Conservation (phyloP, 2,329 filamentous ascomycete genomes). For the Exophiala xenobiotica region DNA sequence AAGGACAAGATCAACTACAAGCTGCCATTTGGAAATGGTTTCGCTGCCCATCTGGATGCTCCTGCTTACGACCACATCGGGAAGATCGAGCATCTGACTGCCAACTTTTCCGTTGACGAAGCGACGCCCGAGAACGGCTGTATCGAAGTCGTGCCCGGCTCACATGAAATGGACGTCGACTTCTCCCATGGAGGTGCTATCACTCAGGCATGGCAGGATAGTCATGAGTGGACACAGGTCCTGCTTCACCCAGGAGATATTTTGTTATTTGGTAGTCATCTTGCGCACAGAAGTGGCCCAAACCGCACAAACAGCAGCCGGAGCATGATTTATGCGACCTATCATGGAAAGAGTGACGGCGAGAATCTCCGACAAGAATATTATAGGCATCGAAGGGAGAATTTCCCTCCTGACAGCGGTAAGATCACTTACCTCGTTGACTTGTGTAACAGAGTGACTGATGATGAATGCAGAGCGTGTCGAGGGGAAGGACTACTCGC, state of each 20-base stretch:
- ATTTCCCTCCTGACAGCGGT: slow-evolving; percentile 20
- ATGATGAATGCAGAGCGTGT: slow-evolving; percentile 9
- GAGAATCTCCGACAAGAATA: slow-evolving; percentile 14
- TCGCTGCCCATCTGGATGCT: slow-evolving; percentile 38
- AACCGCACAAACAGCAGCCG: slow-evolving; percentile 32
- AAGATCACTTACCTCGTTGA: not conserved
- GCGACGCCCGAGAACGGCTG: slow-evolving; percentile 37
- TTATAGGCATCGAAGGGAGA: slow-evolving; percentile 19
- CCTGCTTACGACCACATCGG: slow-evolving; percentile 40
- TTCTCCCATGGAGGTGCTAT: slow-evolving; percentile 36
- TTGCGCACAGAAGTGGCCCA: slow-evolving; percentile 36
- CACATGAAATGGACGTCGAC: slow-evolving; percentile 38
- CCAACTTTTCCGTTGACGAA: slow-evolving; percentile 37
- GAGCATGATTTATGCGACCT: slow-evolving; percentile 35
- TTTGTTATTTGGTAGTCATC: slow-evolving; percentile 37
- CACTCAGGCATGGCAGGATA: slow-evolving; percentile 33
- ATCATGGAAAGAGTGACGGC: slow-evolving; percentile 21
- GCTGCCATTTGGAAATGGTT: slow-evolving; percentile 36
- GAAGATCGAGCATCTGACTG: slow-evolving; percentile 38
- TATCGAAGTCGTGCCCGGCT: slow-evolving; percentile 37
- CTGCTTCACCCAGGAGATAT: slow-evolving; percentile 36
- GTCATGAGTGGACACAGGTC: slow-evolving; percentile 35
- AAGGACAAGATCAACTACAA: slow-evolving; percentile 43
- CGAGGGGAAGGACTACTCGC: slow-evolving; percentile 17
- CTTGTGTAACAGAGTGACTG: not conserved